These are phyloP conservation scores for Powellomyces hirtus DNA, from an alignment of 192 early-diverging fungal genomes.

Conservation along the genomic window DNA sequence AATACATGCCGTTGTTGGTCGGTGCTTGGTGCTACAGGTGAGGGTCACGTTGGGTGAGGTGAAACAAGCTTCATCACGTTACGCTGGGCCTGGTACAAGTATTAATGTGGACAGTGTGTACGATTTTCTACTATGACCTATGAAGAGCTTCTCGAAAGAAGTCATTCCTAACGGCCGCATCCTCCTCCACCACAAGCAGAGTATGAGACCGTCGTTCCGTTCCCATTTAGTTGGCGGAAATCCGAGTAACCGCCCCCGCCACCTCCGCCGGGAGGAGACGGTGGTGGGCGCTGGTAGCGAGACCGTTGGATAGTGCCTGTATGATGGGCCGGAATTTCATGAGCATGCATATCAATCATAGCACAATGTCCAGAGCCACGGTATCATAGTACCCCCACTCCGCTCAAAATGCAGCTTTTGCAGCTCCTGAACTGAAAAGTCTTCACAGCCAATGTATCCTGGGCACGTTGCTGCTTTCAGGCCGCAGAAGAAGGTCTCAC, in stretches of 20 bases:
- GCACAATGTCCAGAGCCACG: background rate
- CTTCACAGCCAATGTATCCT: background rate
- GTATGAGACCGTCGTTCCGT: background rate
- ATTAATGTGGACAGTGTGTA: no score
- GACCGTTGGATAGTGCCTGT: background rate
- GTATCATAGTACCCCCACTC: background rate
- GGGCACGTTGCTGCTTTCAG: background rate
- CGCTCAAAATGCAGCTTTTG: background rate
- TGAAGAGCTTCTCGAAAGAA: no score
- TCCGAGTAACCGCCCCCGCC: background rate
- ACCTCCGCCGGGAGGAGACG: background rate
- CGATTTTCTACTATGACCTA: no score
- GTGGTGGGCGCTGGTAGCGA: background rate
- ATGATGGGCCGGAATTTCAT: no score
- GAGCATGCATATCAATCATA: no score
- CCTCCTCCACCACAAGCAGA: background rate
- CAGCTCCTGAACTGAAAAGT: background rate
- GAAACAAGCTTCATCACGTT: no score
- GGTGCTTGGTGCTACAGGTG: no score
- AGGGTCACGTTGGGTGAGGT: no score
- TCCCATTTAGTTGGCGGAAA: background rate
- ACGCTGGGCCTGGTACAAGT: no score
- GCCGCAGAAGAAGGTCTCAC: background rate
- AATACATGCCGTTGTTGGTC: no score
- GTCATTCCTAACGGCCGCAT: background rate